Evolutionary conservation across 1,139 yeast species (phyloP), one percentile per base, ranked within the genome.

Genomic region (Groenewaldozyma auringiensis): DNA sequence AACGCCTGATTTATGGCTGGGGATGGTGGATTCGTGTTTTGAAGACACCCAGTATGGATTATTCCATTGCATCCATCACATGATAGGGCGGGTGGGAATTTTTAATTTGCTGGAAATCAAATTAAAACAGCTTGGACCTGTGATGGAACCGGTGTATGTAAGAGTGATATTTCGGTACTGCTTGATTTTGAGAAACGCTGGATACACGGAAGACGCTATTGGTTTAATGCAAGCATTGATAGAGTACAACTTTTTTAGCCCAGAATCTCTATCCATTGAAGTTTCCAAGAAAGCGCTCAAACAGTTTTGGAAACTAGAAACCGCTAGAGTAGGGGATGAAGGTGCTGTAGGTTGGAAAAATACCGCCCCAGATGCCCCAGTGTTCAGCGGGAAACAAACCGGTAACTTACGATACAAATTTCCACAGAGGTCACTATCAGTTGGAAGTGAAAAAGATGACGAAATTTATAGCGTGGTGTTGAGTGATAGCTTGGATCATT

Each of bases 221-320:
- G 55, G 50, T 1, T 41, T 53, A 4, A 45, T 47, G 32, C 59
- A 54, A 39, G 54, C 51, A 6, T 25, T 50, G 18, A 27, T 54
- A 3, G 59, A 56, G 34, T n/a, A 48, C 9, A 42, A 43, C 21
- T 44, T 51, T 18, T 53, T 48, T 21, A 21, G 44, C 17, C 58
- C 58, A 2, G 40, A 37, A 21, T 46, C 27, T 9, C 9, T 22
- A 13, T 34, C 33, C 3, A 29, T 31, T 3, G 38, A 37, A n/a
- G 33, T 40, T 4, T 36, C 29, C 9, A 25, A 39, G 27, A 29
- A 38, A n/a, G 38, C 51, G 3, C 47, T 56, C 16, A 37, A 38
- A 17, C 39, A 38, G 39, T 56, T 47, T 41, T 56, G 59, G 59
- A 43, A 47, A 14, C 44, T 48, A 42, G 59, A 55, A 37, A 43